Evolutionary conservation across 2,329 filamentous ascomycete species (phyloP), one percentile per base, ranked within the genome.

Genomic region (Sarocladium brachiariae): DNA sequence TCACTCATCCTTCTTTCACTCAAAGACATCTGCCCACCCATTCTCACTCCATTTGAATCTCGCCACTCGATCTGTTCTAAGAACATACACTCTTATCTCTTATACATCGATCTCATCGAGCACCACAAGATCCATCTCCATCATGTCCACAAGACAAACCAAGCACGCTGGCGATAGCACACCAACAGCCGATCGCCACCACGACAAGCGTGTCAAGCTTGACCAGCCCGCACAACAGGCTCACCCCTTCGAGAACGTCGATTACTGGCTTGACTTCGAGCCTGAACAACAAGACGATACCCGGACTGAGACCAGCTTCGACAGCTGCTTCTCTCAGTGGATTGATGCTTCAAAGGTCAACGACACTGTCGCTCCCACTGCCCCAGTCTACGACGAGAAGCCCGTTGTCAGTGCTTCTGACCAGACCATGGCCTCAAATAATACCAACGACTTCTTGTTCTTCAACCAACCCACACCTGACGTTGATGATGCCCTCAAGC

Each of bases 181-280:
- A 33, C 45, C 45, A 14, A 48, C 30, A 9, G 30, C 45, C 11
- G 45, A 48, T 33, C 30, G 45, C 30, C 45, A 48, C 30, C 10
- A 31, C 45, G 45, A 48, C 27, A 48, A 48, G 19, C 45, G 45
- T 18, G 21, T 48, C 45, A 48, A 48, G 45, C 45, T 48, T 34
- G 45, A 48, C 25, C 25, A 48, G 30, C 45, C 45, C 9, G 39
- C 39, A 25, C 45, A 25, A 21, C 25, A 33, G n/a, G 45, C 45
- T 23, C 45, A 48, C 45, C 45, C 45, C 6, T 48, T 48, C 30
- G 45, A 48, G 30, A 48, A 48, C 45, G 45, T 48, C 27, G 45
- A 48, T 18, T 48, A 48, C 45, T 48, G 45, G 45, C 45, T 48
- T 14, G 25, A 48, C 25, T 48, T 48, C 45, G 45, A 48, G n/a